Percentiles rank a stretch among this genome's conserved stretches.
phyloP scores from a whole-genome alignment of 257 asterid genomes.

The Solanum chilense region DNA sequence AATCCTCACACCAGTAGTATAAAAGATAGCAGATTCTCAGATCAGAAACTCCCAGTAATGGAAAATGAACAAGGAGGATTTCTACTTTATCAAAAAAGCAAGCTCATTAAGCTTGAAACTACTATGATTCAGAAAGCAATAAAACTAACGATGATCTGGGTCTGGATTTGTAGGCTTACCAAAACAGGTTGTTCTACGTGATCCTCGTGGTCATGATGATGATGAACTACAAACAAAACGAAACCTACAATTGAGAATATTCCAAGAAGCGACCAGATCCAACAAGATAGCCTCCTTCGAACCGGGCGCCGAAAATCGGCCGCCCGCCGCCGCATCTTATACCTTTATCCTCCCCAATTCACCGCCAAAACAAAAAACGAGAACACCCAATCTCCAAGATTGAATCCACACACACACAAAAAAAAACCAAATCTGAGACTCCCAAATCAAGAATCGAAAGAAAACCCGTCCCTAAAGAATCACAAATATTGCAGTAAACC shows the following conservation, averaged over 20 bases:
- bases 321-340: constrained; percentile 88
- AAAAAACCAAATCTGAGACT: not conserved
- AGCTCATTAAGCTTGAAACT: not conserved
- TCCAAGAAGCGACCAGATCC: constrained; percentile 75
- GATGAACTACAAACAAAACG: constrained; percentile 55
- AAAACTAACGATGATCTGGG: not conserved
- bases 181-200: constrained; percentile 41
- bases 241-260: constrained; percentile 45
- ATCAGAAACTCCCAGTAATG: not conserved
- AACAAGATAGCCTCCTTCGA: constrained; percentile 55
- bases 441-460: constrained; percentile 11
- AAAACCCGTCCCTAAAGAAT: not conserved
- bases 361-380: constrained; percentile 22
- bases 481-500: not conserved
- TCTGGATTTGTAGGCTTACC: constrained; percentile 27
- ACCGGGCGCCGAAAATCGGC: constrained; percentile 91
- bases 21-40: not conserved
- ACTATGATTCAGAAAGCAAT: not conserved
- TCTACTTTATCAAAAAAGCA: not conserved
- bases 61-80: not conserved
- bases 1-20: not conserved
- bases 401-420: not conserved
- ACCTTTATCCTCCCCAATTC: constrained; percentile 19
- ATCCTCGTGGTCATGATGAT: constrained; percentile 44
- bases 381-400: constrained; percentile 11